A percentile compares a stretch with the other conserved stretches of the same genome.
These are phyloP conservation scores for Rhizoclosmatium sp. DNA, from an alignment of 192 early-diverging fungal species.

Conservation along the genomic window DNA sequence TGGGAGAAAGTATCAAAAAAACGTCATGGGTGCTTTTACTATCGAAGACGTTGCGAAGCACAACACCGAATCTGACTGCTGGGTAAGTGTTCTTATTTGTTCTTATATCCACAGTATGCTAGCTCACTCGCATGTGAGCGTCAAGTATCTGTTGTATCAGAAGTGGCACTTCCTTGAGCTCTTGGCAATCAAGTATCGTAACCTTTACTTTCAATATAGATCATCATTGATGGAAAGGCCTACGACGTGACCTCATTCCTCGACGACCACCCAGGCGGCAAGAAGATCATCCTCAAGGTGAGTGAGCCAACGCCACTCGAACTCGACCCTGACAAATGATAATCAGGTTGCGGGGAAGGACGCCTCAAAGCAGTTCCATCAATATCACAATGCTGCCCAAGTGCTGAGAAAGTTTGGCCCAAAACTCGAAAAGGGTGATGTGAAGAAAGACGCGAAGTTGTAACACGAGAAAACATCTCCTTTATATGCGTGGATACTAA, in stretches of 20 bases:
- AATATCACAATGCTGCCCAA: constrained; percentile 37
- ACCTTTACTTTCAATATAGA: not conserved
- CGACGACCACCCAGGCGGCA: constrained; percentile 46
- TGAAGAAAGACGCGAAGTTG: constrained; percentile 26
- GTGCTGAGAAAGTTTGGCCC: constrained; percentile 39
- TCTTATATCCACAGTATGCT: not conserved
- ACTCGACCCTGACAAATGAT: constrained; percentile 14
- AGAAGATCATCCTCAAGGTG: constrained; percentile 69
- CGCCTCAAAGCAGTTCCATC: constrained; percentile 78
- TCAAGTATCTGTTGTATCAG: too few relatives aligned
- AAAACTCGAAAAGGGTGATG: constrained; percentile 38
- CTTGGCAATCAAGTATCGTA: not conserved
- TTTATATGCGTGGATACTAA: not conserved
- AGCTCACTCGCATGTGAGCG: not conserved
- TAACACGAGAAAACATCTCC: constrained; percentile 5
- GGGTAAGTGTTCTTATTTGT: constrained; percentile 50
- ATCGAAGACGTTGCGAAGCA: constrained; percentile 75
- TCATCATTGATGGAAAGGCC: constrained; percentile 57
- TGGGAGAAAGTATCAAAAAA: constrained; percentile 38
- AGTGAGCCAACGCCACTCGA: not conserved
- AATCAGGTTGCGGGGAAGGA: constrained; percentile 67
- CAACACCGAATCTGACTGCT: constrained; percentile 70
- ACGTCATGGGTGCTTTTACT: constrained; percentile 35
- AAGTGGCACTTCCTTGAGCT: not conserved
- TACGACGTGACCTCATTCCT: constrained; percentile 51